Evolutionary conservation across 495 filamentous ascomycete species (phyloP), one percentile per base, ranked within the genome.

Genomic region (Podospora fimiseda): DNA sequence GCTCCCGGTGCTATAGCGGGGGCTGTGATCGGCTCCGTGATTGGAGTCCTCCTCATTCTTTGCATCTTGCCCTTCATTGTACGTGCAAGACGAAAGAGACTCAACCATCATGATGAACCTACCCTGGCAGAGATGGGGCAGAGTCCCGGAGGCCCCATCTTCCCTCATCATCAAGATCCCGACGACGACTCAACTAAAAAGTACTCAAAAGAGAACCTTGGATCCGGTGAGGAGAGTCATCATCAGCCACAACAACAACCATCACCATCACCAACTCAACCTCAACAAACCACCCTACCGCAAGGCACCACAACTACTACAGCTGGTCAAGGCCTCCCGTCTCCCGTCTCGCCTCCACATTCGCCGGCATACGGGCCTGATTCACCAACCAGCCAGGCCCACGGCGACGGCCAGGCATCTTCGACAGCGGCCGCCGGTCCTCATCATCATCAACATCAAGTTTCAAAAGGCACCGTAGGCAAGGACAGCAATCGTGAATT

Each of bases 21-120:
- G 53, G 63, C 60, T 58, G 64, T 65, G 56, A 50, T 71, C 40
- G 69, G 69, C 13, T 62, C 60, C 5, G 58, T 68, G 16, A 50
- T 65, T 44, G 69, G 63, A 40, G 59, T 53, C 30, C 53, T 58
- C 46, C 57, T 71, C 43, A 48, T 71, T 23, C 43, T 68, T 24
- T 67, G 65, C 48, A 16, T 66, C 40, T 58, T 66, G 18, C 69
- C 65, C 50, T 65, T 67, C 55, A 45, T 67, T 45, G 48, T 71
- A 50, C 61, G 63, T 14, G 63, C 63, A 27, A 43, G 60, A 38
- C 65, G 61, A n/a, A 45, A 54, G 19, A 47, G 63, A 39, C 47
- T 51, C 48, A 47, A 37, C 41, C 57, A 53, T 19, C 52, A 56
- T 56, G 51, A 59, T 50, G 58, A 56, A 48, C 52, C 46, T 50